Evolutionary conservation across 257 asterid species (phyloP).

Genomic region (Ilex asprella): DNA sequence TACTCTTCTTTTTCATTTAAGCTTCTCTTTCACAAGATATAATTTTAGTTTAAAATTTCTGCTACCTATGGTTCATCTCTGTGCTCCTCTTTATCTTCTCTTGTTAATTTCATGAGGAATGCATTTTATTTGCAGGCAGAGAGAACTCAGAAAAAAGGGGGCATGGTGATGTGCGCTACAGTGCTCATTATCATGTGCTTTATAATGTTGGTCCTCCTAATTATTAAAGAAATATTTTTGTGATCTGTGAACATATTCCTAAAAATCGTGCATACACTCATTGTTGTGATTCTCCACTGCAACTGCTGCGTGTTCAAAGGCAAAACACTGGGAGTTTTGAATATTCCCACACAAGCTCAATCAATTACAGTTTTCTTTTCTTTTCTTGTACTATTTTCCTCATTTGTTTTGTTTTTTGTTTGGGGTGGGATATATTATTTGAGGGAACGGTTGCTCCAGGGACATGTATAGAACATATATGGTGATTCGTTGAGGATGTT

Average conservation of each 20-base stretch:
- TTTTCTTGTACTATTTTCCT: slow-evolving; percentile 2
- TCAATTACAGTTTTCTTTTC: slow-evolving; percentile 5
- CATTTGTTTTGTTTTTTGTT: slow-evolving; percentile 4
- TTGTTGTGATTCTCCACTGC: slow-evolving; percentile 5
- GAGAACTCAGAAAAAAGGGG: slow-evolving; percentile 84
- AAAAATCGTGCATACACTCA: slow-evolving; percentile 2
- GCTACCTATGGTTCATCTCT: background rate
- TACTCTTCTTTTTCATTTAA: slow-evolving; percentile 2
- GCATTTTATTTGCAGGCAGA: slow-evolving; percentile 68
- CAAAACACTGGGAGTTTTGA: background rate
- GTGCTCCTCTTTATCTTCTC: background rate
- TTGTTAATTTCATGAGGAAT: slow-evolving; percentile 11
- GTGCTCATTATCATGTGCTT: slow-evolving; percentile 86
- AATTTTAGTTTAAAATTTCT: background rate
- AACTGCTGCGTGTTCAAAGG: background rate
- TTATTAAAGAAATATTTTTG: slow-evolving; percentile 70
- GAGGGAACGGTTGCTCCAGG: slow-evolving; percentile 19
- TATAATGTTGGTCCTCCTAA: slow-evolving; percentile 80
- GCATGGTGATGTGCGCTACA: slow-evolving; percentile 94
- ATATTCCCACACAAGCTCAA: background rate
- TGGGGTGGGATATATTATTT: slow-evolving; percentile 20
- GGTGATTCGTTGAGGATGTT: slow-evolving; percentile 12
- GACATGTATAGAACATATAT: slow-evolving; percentile 46
- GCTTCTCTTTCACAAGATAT: background rate
- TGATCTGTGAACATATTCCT: slow-evolving; percentile 15